These are phyloP conservation scores for Polychytrium aggregatum DNA, from an alignment of 192 early-diverging fungal genomes.

Conservation along the genomic window DNA sequence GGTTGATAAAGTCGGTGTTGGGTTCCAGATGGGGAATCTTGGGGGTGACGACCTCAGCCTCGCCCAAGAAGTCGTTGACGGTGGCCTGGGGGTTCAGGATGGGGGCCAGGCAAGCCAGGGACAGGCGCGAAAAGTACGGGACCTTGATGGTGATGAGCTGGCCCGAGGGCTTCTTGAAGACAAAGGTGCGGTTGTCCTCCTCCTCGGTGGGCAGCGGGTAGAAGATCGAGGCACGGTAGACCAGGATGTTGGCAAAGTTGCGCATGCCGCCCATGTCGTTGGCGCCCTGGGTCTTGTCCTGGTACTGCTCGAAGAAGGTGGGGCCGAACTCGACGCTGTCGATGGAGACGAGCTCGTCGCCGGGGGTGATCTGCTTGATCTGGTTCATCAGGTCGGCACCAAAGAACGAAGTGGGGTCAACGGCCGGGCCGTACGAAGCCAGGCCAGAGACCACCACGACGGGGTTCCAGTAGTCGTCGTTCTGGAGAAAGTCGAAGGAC, in stretches of 20 bases:
- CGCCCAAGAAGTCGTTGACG: background rate
- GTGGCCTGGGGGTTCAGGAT: too few relatives aligned
- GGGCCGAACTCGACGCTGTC: slow-evolving; percentile 1
- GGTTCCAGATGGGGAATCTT: background rate
- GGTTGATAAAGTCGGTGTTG: background rate
- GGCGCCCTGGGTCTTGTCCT: background rate
- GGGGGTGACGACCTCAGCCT: background rate
- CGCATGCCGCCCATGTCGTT: too few relatives aligned
- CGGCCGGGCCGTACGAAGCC: background rate
- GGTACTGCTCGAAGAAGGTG: background rate
- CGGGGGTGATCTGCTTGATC: background rate
- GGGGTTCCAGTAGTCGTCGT: slow-evolving; percentile 6
- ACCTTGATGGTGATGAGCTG: too few relatives aligned
- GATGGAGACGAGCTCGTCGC: slow-evolving; percentile 6
- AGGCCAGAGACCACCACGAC: background rate
- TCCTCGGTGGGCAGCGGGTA: too few relatives aligned
- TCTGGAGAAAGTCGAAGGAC: slow-evolving; percentile 5
- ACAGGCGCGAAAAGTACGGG: too few relatives aligned
- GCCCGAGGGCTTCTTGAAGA: background rate
- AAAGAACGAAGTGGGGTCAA: too few relatives aligned
- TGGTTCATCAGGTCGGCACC: too few relatives aligned
- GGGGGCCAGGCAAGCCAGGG: too few relatives aligned
- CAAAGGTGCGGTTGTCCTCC: background rate
- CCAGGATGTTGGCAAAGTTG: too few relatives aligned
- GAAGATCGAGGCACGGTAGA: too few relatives aligned